These are phyloP conservation scores for Hermanozyma aechmeae DNA, from an alignment of 805 yeast species.

Conservation along the genomic window DNA sequence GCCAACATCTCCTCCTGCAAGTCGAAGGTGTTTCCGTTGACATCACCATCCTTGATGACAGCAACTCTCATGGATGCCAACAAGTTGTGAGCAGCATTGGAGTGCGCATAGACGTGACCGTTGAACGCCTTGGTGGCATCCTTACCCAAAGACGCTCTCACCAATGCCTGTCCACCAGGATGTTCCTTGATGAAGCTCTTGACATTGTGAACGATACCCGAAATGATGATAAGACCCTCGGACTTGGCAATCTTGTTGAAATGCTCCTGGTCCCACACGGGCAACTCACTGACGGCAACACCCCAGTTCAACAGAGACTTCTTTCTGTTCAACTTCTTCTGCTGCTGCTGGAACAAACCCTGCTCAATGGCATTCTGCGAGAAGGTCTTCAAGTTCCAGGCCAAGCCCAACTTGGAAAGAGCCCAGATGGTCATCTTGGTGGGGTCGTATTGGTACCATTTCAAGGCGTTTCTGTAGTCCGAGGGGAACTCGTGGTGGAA, in stretches of 20 bases:
- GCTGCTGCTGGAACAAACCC: conserved; percentile 75
- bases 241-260: conserved; percentile 43
- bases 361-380: conserved; percentile 77
- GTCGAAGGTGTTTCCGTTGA: conserved; percentile 42
- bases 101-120: conserved; percentile 80
- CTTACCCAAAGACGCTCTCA: conserved; percentile 65
- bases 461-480: conserved; percentile 79
- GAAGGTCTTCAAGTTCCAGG: conserved; percentile 66
- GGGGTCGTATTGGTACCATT: conserved; percentile 85
- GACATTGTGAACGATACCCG: conserved; percentile 76
- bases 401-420: conserved; percentile 56
- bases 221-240: conserved; percentile 58
- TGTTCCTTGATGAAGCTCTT: conserved; percentile 61
- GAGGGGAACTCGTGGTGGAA: conserved; percentile 89
- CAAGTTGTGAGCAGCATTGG: conserved; percentile 79
- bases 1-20: conserved; percentile 39
- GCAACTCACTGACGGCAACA: conserved; percentile 52
- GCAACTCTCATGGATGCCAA: conserved; percentile 80
- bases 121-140: conserved; percentile 80
- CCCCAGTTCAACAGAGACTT: conserved; percentile 69
- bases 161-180: conserved; percentile 76
- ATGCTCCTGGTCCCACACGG: conserved; percentile 64
- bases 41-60: conserved; percentile 60
- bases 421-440: conserved; percentile 56
- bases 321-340: conserved; percentile 63